Conservation (phyloP, 2,329 filamentous ascomycete species). For the Ceratocystis eucalypticola region DNA sequence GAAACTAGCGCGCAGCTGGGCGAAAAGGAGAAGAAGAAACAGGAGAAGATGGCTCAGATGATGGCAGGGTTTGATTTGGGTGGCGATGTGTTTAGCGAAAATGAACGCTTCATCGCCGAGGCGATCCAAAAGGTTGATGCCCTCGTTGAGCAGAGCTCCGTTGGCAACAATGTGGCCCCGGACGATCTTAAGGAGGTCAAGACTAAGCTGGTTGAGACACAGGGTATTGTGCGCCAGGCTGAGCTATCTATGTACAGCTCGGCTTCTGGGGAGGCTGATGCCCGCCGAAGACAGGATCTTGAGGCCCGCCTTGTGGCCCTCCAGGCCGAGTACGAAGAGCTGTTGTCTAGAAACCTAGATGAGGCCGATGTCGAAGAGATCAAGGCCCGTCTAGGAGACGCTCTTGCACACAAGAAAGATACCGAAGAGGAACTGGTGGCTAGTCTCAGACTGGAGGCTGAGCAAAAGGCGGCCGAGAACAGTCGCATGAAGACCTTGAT, state of each 20-base stretch:
- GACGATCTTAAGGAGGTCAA: conserved; percentile 69
- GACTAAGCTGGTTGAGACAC: conserved; percentile 70
- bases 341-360: conserved; percentile 65
- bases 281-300: conserved; percentile 59
- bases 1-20: conserved; percentile 81
- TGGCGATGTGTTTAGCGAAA: conserved; percentile 83
- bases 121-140: conserved; percentile 73
- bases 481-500: conserved; percentile 66
- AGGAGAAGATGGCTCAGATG: conserved; percentile 99
- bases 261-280: conserved; percentile 48
- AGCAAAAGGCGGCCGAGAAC: conserved; percentile 69
- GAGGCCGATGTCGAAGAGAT: conserved; percentile 73
- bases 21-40: conserved; percentile 97
- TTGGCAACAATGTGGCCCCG: conserved; percentile 65
- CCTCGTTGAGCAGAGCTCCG: conserved; percentile 60
- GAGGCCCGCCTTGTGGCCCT: conserved; percentile 61
- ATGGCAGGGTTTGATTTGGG: conserved; percentile 97
- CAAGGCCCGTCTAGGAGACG: conserved; percentile 63
- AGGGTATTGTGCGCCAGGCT: conserved; percentile 83
- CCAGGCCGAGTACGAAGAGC: conserved; percentile 70
- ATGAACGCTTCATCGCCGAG: conserved; percentile 71
- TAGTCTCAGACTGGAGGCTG: conserved; percentile 62
- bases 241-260: conserved; percentile 70
- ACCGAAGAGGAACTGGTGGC: conserved; percentile 60
- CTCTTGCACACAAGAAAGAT: conserved; percentile 62